A percentile compares a stretch with the other conserved stretches of the same genome.
Conservation (phyloP, 1,139 yeast species). For the Protomyces inundatus region DNA sequence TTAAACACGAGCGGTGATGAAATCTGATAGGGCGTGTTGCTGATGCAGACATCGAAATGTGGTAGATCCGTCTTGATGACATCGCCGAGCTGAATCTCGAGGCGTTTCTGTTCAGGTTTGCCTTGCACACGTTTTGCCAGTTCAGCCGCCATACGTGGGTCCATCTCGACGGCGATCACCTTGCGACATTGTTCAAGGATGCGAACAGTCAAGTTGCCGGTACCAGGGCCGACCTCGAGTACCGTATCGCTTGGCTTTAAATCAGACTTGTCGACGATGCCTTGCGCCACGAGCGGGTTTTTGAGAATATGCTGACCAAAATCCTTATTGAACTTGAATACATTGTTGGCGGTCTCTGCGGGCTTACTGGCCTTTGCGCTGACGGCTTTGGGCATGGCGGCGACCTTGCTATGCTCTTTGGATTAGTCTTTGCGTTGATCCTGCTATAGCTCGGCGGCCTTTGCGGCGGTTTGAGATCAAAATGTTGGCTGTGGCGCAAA, state of each 20-base stretch:
- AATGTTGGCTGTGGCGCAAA: too few species aligned
- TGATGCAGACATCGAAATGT: constrained; percentile 89
- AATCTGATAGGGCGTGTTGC: constrained; percentile 96
- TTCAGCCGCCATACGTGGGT: constrained; percentile 99
- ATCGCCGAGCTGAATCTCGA: constrained; percentile 89
- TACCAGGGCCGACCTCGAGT: constrained; percentile 98
- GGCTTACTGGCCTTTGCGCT: constrained; percentile 20
- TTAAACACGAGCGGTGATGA: constrained; percentile 95
- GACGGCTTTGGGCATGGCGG: constrained; percentile 20
- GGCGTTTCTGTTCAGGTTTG: constrained; percentile 81
- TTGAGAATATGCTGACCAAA: constrained; percentile 95
- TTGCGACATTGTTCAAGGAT: constrained; percentile 86
- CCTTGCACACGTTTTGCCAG: constrained; percentile 96
- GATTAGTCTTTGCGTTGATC: too few species aligned
- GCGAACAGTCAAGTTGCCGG: constrained; percentile 92
- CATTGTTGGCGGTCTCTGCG: constrained; percentile 29
- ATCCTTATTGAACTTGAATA: constrained; percentile 69
- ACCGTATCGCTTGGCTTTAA: constrained; percentile 89
- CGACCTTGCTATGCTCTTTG: not conserved
- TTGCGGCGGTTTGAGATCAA: too few species aligned
- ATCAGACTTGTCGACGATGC: constrained; percentile 93
- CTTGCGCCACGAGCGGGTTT: constrained; percentile 95
- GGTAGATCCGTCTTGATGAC: constrained; percentile 94
- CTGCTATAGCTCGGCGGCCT: too few species aligned
- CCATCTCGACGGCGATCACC: constrained; percentile 95